A percentile compares a stretch with the other conserved stretches of the same genome.
phyloP scores from a whole-genome alignment of 2,329 filamentous ascomycete species.

The Exophiala sideris region DNA sequence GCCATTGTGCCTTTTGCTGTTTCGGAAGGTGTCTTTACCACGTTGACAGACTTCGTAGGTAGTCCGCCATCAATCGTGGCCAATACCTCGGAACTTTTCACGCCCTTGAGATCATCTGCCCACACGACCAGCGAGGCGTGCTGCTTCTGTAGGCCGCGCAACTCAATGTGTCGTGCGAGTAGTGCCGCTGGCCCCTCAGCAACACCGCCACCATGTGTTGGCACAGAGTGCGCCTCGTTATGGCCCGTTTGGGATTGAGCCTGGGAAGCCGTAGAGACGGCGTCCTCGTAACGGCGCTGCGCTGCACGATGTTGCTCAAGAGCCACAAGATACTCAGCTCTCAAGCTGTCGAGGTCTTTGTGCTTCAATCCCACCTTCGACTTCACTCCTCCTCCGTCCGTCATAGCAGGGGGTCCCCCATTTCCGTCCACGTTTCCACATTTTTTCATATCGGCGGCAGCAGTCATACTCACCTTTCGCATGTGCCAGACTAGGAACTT shows the following conservation, averaged over 20 bases:
- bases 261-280: too few relatives aligned
- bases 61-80: not conserved
- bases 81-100: not conserved
- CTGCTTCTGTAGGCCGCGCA: constrained; percentile 10
- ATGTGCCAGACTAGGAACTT: too few relatives aligned
- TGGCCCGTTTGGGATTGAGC: not conserved
- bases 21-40: not conserved
- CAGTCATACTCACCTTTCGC: too few relatives aligned
- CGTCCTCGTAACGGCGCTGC: not conserved
- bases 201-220: not conserved
- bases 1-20: not conserved
- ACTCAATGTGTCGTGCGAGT: constrained; percentile 7
- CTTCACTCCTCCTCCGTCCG: too few relatives aligned
- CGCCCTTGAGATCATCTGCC: constrained; percentile 11
- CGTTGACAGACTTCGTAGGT: not conserved
- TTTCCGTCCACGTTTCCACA: too few relatives aligned
- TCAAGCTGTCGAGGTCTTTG: not conserved
- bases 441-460: too few relatives aligned
- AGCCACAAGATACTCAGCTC: constrained; percentile 21
- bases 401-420: too few relatives aligned
- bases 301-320: constrained; percentile 14
- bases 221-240: not conserved
- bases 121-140: constrained; percentile 6
- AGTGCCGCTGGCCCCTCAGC: not conserved
- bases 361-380: too few relatives aligned